Evolutionary conservation across 768 basidiomycete species (phyloP).

Genomic region (Podaxis sp.): DNA sequence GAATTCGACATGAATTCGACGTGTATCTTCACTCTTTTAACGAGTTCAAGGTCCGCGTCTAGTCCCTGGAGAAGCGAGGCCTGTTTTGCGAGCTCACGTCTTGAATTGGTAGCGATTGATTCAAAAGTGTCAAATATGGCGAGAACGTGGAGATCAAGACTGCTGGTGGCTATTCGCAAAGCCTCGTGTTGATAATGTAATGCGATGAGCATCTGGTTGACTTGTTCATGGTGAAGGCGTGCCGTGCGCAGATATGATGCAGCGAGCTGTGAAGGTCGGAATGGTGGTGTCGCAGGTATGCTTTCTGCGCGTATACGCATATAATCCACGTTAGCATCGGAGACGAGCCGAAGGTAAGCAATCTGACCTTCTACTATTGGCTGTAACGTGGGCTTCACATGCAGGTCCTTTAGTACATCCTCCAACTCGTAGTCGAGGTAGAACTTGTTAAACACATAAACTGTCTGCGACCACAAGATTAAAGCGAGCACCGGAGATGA

Average conservation of each 20-base stretch:
- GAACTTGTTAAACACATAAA: slow-evolving; percentile 83
- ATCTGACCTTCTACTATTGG: slow-evolving; percentile 68
- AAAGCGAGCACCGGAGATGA: not conserved
- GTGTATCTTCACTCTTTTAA: slow-evolving; percentile 65
- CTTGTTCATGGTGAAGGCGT: slow-evolving; percentile 60
- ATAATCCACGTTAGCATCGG: slow-evolving; percentile 1
- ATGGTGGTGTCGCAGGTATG: slow-evolving; percentile 68
- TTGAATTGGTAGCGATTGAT: slow-evolving; percentile 48
- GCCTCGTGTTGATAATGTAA: slow-evolving; percentile 69
- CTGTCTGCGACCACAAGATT: slow-evolving; percentile 40
- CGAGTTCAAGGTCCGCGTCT: slow-evolving; percentile 70
- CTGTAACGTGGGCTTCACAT: slow-evolving; percentile 57
- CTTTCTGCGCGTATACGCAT: slow-evolving; percentile 38
- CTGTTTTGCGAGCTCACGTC: slow-evolving; percentile 71
- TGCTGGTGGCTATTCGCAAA: slow-evolving; percentile 67
- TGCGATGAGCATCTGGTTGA: slow-evolving; percentile 48
- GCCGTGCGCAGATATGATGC: slow-evolving; percentile 65
- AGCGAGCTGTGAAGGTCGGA: slow-evolving; percentile 64
- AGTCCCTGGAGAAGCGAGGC: slow-evolving; percentile 57
- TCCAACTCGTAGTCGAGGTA: slow-evolving; percentile 71
- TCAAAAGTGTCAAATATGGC: slow-evolving; percentile 71
- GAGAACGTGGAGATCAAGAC: slow-evolving; percentile 71
- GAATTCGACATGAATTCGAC: slow-evolving; percentile 70
- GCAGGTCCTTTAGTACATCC: slow-evolving; percentile 64
- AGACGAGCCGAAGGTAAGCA: not conserved